Percentiles rank a stretch among this genome's conserved stretches.
Conservation (phyloP, 441 rosid species). For the Gossypium laxum region DNA sequence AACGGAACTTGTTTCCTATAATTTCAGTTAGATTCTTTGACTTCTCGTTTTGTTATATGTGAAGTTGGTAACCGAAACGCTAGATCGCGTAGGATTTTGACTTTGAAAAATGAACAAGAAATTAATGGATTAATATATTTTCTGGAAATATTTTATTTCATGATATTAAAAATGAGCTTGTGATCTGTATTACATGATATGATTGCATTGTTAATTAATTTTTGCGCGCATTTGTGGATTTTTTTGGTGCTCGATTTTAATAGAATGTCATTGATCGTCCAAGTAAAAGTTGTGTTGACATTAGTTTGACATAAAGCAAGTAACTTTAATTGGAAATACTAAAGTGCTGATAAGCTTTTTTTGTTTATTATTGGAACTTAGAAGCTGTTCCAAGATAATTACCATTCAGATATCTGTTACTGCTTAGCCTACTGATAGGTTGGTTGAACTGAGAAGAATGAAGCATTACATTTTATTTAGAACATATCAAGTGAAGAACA, state of each 20-base stretch:
- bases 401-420: neutral
- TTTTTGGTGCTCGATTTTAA: neutral
- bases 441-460: neutral
- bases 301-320: neutral
- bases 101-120: neutral
- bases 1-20: neutral
- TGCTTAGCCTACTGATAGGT: neutral
- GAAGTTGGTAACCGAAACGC: slow-evolving; percentile 12
- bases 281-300: neutral
- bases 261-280: neutral
- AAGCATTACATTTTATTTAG: neutral
- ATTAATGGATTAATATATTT: neutral
- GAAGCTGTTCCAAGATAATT: neutral
- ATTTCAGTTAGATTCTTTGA: slow-evolving; percentile 13
- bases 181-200: slow-evolving; percentile 17
- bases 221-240: neutral
- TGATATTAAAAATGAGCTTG: neutral
- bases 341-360: neutral
- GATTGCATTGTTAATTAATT: neutral
- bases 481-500: neutral
- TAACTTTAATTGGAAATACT: neutral
- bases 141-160: neutral
- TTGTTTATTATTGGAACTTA: neutral
- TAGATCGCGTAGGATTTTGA: slow-evolving; percentile 18
- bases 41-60: neutral